Evolutionary conservation across 2,329 filamentous ascomycete genomes (phyloP), one percentile per base, ranked within the genome.

Genomic region (Curvularia spicifera): DNA sequence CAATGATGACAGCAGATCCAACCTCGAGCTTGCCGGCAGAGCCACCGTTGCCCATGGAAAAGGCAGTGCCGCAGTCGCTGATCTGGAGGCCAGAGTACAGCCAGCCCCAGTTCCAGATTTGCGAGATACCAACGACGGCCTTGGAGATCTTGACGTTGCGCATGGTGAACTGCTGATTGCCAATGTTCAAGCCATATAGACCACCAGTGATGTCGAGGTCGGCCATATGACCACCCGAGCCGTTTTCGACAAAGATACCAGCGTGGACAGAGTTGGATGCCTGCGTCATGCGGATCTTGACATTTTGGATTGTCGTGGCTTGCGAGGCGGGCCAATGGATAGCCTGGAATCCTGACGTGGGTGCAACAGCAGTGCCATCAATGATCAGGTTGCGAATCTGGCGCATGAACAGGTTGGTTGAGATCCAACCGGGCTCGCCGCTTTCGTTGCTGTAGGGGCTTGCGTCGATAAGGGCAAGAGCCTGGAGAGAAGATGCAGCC

Each of bases 311-410:
- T 22, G 75, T 80, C 0, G 80, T 82, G 12, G 79, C 79, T 59
- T 82, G 80, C 18, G 77, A 79, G 22, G 78, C 78, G 12, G 78
- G 79, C 80, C 80, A 82, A 58, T 82, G 80, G 28, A 82, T 78
- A 57, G 78, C 79, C 22, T 83, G 79, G 1, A 82, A 81, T 1
- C 78, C 73, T 12, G 72, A 78, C 4, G 73, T 67, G 0, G 82
- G 71, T 44, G 81, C 76, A 3, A 86, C 79, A 5, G 77, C 76
- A 2, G 83, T 86, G 35, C 83, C 75, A 69, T 91, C 88, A n/a
- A 77, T 73, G 56, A 87, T 79, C 56, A 91, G 80, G 68, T 91
- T 91, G 9, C 87, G 81, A 57, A 91, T 83, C 61, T 87, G 84
- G 31, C 87, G 81, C 66, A 82, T 85, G 72, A 91, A 91, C 9